phyloP scores from a whole-genome alignment of 2,329 filamentous ascomycete genomes.

The Hypoxylon sp. region DNA sequence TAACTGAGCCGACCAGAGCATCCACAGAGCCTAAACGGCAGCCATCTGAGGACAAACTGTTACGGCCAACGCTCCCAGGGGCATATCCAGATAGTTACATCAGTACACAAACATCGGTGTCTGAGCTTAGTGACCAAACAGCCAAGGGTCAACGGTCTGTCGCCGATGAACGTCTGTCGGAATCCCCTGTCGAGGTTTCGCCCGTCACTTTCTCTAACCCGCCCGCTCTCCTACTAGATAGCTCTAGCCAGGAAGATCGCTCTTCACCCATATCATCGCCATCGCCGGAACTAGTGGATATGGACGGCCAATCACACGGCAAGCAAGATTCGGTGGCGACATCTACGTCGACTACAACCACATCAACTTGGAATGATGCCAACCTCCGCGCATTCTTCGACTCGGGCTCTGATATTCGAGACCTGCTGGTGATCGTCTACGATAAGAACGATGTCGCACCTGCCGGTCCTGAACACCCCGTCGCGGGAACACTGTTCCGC shows the following conservation, averaged over 20 bases:
- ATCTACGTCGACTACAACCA: constrained; percentile 66
- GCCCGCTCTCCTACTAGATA: constrained; percentile 76
- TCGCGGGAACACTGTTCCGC: constrained; percentile 82
- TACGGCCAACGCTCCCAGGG: constrained; percentile 54
- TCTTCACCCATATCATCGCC: constrained; percentile 73
- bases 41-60: constrained; percentile 41
- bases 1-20: constrained; percentile 45
- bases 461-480: constrained; percentile 84
- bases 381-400: constrained; percentile 91
- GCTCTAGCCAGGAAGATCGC: constrained; percentile 75
- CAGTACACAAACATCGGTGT: constrained; percentile 48
- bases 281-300: constrained; percentile 69
- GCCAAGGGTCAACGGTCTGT: constrained; percentile 46
- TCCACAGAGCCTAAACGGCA: constrained; percentile 47
- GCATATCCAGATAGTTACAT: constrained; percentile 58
- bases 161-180: constrained; percentile 65
- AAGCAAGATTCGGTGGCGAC: constrained; percentile 63
- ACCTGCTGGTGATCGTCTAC: constrained; percentile 90
- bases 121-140: constrained; percentile 51
- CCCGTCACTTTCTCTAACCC: constrained; percentile 66
- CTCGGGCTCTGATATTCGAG: constrained; percentile 86
- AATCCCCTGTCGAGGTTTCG: constrained; percentile 76
- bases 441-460: constrained; percentile 88
- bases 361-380: constrained; percentile 85
- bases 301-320: constrained; percentile 58